Conservation (phyloP, 805 yeast genomes). For the Suhomyces vadensis region DNA sequence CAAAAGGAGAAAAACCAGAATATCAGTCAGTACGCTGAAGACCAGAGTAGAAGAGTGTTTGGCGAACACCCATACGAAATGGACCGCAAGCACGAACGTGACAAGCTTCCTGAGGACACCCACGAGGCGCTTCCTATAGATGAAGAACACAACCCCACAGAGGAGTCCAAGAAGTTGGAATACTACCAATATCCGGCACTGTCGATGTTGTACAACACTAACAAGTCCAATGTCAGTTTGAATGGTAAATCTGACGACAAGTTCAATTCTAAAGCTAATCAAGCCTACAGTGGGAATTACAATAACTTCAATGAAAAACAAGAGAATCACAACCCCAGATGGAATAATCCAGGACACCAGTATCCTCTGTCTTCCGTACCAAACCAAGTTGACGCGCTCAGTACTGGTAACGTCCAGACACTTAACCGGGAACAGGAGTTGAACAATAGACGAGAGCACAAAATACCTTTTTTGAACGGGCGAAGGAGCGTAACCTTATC, state of each 20-base stretch:
- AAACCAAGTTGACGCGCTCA: too few relatives aligned
- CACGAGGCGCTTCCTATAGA: background rate
- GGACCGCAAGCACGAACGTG: background rate
- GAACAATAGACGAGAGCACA: background rate
- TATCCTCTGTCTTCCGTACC: too few relatives aligned
- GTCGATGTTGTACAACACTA: constrained; percentile 13
- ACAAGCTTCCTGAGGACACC: constrained; percentile 1
- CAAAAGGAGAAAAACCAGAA: constrained; percentile 4
- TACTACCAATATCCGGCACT: constrained; percentile 26
- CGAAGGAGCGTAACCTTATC: background rate
- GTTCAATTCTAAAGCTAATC: too few relatives aligned
- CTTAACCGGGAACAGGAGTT: background rate
- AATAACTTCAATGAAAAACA: too few relatives aligned
- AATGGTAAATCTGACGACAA: too few relatives aligned
- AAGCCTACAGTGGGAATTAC: too few relatives aligned
- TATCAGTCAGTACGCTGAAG: constrained; percentile 18
- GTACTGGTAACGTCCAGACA: too few relatives aligned
- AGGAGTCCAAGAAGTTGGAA: constrained; percentile 12
- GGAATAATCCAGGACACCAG: too few relatives aligned
- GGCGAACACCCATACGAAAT: constrained; percentile 12
- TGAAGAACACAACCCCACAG: background rate
- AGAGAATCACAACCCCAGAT: too few relatives aligned
- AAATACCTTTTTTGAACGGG: background rate
- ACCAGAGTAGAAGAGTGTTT: constrained; percentile 22
- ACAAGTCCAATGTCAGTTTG: background rate